Conservation (phyloP, 1,139 yeast species). For the Nadsonia starkeyi-henricii region DNA sequence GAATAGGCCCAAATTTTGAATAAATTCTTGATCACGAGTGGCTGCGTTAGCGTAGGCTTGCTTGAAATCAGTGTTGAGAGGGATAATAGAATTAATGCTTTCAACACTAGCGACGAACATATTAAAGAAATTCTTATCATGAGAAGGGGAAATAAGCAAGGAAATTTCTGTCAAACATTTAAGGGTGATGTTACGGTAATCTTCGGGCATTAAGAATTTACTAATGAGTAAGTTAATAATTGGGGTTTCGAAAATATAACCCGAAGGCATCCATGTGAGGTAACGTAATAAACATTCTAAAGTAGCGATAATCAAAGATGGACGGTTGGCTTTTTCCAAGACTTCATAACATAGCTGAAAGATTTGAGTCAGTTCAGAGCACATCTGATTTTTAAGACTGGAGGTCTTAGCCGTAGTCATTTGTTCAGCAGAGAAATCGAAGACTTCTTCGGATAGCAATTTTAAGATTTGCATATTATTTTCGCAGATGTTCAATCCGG, state of each 20-base stretch:
- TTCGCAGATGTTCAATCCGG: constrained; percentile 88
- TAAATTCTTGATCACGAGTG: constrained; percentile 79
- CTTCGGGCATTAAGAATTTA: constrained; percentile 65
- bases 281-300: constrained; percentile 71
- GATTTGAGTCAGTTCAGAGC: constrained; percentile 83
- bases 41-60: constrained; percentile 61
- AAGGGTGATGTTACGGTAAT: constrained; percentile 70
- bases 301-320: constrained; percentile 75
- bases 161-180: constrained; percentile 91
- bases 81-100: constrained; percentile 56
- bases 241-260: constrained; percentile 80
- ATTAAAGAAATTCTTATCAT: constrained; percentile 53
- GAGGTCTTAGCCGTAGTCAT: constrained; percentile 92
- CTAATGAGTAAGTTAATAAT: constrained; percentile 56
- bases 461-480: constrained; percentile 89
- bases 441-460: constrained; percentile 85
- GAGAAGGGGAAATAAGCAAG: constrained; percentile 43
- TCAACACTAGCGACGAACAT: constrained; percentile 68
- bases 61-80: constrained; percentile 60
- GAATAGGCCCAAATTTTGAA: constrained; percentile 91
- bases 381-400: constrained; percentile 68
- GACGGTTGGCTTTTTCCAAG: constrained; percentile 71
- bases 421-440: constrained; percentile 86
- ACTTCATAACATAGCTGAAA: constrained; percentile 89
- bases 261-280: constrained; percentile 87